Base-by-base conservation (phyloP, 2,329 filamentous ascomycete genomes). In the Fusarium gaditjirri region DNA sequence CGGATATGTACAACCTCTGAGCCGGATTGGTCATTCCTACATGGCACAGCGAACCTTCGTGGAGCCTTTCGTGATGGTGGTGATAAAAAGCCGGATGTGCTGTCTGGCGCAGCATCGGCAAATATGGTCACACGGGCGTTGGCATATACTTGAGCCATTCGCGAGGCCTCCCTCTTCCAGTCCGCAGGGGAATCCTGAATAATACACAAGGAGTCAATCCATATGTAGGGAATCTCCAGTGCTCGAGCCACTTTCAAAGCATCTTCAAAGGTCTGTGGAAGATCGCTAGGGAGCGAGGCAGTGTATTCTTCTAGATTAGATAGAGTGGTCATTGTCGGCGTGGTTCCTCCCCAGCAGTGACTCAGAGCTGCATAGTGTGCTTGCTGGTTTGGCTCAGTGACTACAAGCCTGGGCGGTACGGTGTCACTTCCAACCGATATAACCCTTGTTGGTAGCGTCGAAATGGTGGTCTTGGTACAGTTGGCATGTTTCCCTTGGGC, bases 201-300 rank as follows among this genome's bases (percentile, higher is more conserved):
- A 29, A 69, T 69, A 21, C 66, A 69, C 1, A 69, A 27, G 0
- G 59, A 54, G 21, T 69, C 66, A 5, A 69, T 69, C 66, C 66
- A 69, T 7, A 69, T 9, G 16, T 70, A 70, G 1, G 61, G 33
- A 1, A 69, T 36, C 0, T 31, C 65, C 2, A 69, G 21, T 10
- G 36, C 53, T 6, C 65, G 31, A 2, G 65, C 55, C 35, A 52
- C 60, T 16, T 25, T 33, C 4, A 69, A 25, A 11, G 60, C 53
- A 29, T 69, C 58, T 12, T 23, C 7, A 7, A 69, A 69, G 0
- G 65, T 69, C 2, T 14, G 39, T 3, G 65, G 66, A 25, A 69
- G 33, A 8, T 41, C 10, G 5, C 17, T 11, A 19, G 46, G 47
- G 14, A 65, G 41, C 12, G 58, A 62, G 14, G 42, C 1, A 21